phyloP scores from a whole-genome alignment of 2,329 filamentous ascomycete species.

The Penicillium brasilianum region DNA sequence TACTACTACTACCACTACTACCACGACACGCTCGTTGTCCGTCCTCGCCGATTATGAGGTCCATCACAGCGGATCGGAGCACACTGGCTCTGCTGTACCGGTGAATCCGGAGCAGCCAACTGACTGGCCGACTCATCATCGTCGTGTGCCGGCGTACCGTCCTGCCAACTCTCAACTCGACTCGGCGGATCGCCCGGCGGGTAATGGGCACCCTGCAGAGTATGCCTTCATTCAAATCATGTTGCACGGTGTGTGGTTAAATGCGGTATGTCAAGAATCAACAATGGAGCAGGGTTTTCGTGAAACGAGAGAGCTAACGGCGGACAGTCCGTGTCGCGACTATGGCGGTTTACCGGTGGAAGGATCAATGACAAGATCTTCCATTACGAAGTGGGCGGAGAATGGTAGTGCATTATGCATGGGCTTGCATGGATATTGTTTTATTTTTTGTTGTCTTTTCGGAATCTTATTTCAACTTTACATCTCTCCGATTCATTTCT shows the following conservation, averaged over 20 bases:
- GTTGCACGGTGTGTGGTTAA: slow-evolving; percentile 55
- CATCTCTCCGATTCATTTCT: slow-evolving; percentile 4
- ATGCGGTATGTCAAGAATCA: slow-evolving; percentile 37
- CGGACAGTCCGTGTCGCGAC: slow-evolving; percentile 40
- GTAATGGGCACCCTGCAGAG: slow-evolving; percentile 51
- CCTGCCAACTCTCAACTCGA: slow-evolving; percentile 53
- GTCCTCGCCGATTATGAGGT: slow-evolving; percentile 37
- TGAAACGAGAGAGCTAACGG: slow-evolving; percentile 34
- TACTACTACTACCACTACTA: slow-evolving; percentile 22
- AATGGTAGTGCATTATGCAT: slow-evolving; percentile 46
- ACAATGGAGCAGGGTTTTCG: neutral
- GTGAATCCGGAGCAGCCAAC: slow-evolving; percentile 14
- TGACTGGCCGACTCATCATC: slow-evolving; percentile 56
- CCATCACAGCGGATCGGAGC: slow-evolving; percentile 30
- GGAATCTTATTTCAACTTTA: neutral
- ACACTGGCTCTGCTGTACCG: neutral
- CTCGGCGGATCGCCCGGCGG: slow-evolving; percentile 49
- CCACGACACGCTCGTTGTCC: slow-evolving; percentile 25
- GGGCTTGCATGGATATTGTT: neutral
- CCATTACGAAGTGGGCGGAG: slow-evolving; percentile 60
- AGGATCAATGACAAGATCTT: slow-evolving; percentile 56
- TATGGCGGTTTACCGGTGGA: slow-evolving; percentile 59
- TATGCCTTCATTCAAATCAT: slow-evolving; percentile 56
- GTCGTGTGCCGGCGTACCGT: slow-evolving; percentile 55
- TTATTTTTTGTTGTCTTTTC: neutral